These are phyloP conservation scores for Leccinum aurantiacum DNA, from an alignment of 768 basidiomycete species.

Conservation along the genomic window DNA sequence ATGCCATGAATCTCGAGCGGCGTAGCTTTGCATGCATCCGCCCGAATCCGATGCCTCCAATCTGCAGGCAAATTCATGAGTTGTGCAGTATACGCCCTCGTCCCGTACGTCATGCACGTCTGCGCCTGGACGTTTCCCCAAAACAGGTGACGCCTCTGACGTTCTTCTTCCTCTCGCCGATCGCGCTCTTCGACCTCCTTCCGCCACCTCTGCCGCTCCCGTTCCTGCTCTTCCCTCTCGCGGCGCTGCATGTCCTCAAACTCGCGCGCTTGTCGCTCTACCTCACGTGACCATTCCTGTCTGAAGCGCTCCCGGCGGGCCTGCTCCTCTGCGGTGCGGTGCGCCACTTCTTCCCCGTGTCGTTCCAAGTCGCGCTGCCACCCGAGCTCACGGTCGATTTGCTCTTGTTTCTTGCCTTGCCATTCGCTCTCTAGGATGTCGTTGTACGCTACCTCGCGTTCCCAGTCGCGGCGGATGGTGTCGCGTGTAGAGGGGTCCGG, in stretches of 20 bases:
- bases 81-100: slow-evolving; percentile 30
- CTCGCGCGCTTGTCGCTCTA: background rate
- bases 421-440: background rate
- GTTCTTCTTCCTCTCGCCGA: background rate
- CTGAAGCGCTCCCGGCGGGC: background rate
- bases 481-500: slow-evolving; percentile 6
- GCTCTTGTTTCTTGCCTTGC: background rate
- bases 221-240: background rate
- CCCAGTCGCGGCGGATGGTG: slow-evolving; percentile 7
- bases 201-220: slow-evolving; percentile 12
- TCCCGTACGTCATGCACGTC: background rate
- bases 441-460: slow-evolving; percentile 5
- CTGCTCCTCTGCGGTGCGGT: background rate
- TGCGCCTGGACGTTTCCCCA: background rate
- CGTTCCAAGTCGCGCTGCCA: slow-evolving; percentile 5
- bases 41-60: slow-evolving; percentile 11
- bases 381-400: background rate
- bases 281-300: background rate
- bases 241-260: background rate
- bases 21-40: slow-evolving; percentile 24
- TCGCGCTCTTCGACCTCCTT: slow-evolving; percentile 19
- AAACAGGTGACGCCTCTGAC: background rate
- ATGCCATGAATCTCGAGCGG: slow-evolving; percentile 25
- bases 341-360: slow-evolving; percentile 7
- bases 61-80: slow-evolving; percentile 30